phyloP scores from a whole-genome alignment of 495 filamentous ascomycete genomes.

The Penicillium parvum region DNA sequence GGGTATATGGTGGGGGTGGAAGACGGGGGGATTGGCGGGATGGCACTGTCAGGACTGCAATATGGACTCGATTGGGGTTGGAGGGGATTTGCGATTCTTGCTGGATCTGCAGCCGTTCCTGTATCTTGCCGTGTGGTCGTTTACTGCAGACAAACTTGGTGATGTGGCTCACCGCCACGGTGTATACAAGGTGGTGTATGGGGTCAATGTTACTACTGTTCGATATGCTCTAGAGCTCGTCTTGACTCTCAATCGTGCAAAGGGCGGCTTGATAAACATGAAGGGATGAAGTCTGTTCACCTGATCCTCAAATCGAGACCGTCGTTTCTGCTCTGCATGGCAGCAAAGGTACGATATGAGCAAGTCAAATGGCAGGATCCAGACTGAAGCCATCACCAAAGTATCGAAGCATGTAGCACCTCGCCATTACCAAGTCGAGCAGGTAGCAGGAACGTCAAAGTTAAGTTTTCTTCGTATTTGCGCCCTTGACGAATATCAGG shows the following conservation, averaged over 20 bases:
- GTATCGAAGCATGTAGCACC: slow-evolving; percentile 13
- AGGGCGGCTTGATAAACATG: neutral
- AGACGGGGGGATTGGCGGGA: no score
- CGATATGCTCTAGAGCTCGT: no score
- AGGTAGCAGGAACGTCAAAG: no score
- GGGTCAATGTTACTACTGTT: no score
- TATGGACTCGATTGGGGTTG: neutral
- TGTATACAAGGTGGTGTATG: no score
- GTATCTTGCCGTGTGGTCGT: neutral
- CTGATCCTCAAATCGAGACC: slow-evolving; percentile 11
- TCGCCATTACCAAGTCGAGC: neutral
- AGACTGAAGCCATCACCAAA: no score
- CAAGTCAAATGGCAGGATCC: no score
- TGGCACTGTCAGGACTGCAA: neutral
- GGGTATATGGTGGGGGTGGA: no score
- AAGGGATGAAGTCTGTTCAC: slow-evolving; percentile 10
- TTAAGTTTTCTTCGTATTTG: no score
- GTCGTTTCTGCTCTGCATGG: slow-evolving; percentile 8
- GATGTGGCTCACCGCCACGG: slow-evolving; percentile 8
- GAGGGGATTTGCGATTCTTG: slow-evolving; percentile 1
- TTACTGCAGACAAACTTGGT: no score
- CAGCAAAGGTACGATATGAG: no score
- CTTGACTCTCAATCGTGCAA: no score
- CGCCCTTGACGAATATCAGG: slow-evolving; percentile 11
- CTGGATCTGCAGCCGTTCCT: slow-evolving; percentile 2